Conservation (phyloP, 75 land plant genomes). For the Picea glauca region DNA sequence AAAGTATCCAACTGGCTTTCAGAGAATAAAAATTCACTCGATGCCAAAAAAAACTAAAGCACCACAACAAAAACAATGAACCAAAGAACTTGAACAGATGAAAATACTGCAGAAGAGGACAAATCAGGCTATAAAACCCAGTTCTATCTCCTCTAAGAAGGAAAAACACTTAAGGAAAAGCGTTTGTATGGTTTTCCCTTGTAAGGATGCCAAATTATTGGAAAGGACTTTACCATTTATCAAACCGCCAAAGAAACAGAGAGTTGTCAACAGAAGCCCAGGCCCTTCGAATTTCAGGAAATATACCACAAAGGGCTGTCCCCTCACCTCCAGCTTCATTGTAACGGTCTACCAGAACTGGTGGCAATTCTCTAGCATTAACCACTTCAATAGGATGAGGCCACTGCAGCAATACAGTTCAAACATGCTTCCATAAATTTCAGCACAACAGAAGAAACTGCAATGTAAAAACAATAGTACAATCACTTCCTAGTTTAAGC, state of each 20-base stretch:
- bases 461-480: background rate
- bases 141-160: too few species aligned
- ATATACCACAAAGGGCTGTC: slow-evolving; percentile 94
- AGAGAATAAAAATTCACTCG: background rate
- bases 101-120: background rate
- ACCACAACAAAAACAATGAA: background rate
- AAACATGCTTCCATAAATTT: slow-evolving; percentile 4
- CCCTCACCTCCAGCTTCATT: slow-evolving; percentile 99
- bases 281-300: slow-evolving; percentile 93
- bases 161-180: background rate
- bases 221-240: slow-evolving; percentile 68
- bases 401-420: slow-evolving; percentile 67
- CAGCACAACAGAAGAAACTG: background rate
- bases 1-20: background rate
- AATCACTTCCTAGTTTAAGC: background rate
- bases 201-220: background rate
- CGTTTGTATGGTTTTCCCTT: background rate
- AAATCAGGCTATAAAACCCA: background rate
- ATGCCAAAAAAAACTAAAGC: background rate
- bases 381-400: slow-evolving; percentile 83
- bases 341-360: slow-evolving; percentile 82
- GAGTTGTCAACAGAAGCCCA: slow-evolving; percentile 99
- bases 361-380: slow-evolving; percentile 84
- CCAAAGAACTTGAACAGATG: background rate
- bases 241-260: slow-evolving; percentile 97